phyloP scores from a whole-genome alignment of 495 filamentous ascomycete genomes.

The Penicillium atrosanguineum region DNA sequence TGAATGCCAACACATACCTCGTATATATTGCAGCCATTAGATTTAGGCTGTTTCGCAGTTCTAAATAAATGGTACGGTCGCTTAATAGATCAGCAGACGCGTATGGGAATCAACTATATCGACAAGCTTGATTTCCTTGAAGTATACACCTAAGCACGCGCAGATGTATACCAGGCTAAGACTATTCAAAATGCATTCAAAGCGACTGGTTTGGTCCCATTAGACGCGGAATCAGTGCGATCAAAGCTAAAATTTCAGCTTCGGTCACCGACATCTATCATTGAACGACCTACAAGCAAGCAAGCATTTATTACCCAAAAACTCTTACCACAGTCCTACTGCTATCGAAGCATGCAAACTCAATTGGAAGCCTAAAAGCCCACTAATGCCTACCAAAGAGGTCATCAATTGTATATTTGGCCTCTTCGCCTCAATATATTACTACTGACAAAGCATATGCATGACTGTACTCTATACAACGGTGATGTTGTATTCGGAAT shows the following conservation, averaged over 20 bases:
- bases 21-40: slow-evolving; percentile 27
- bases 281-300: too few species aligned
- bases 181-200: slow-evolving; percentile 8
- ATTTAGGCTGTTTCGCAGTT: slow-evolving; percentile 9
- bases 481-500: too few species aligned
- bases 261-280: slow-evolving; percentile 5
- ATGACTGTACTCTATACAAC: too few species aligned
- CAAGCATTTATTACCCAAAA: too few species aligned
- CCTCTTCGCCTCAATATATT: too few species aligned
- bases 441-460: too few species aligned
- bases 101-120: slow-evolving; percentile 11
- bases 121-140: slow-evolving; percentile 14
- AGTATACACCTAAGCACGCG: neutral
- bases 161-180: neutral
- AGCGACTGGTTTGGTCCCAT: slow-evolving; percentile 7
- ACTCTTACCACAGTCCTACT: too few species aligned
- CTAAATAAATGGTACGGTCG: slow-evolving; percentile 17
- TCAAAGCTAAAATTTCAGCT: slow-evolving; percentile 13
- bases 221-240: slow-evolving; percentile 7
- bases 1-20: slow-evolving; percentile 26
- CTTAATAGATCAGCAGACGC: neutral
- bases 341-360: too few species aligned
- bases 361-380: too few species aligned
- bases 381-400: too few species aligned
- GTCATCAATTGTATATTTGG: too few species aligned